phyloP scores from a whole-genome alignment of 768 basidiomycete species.

The Suillus subaureus region DNA sequence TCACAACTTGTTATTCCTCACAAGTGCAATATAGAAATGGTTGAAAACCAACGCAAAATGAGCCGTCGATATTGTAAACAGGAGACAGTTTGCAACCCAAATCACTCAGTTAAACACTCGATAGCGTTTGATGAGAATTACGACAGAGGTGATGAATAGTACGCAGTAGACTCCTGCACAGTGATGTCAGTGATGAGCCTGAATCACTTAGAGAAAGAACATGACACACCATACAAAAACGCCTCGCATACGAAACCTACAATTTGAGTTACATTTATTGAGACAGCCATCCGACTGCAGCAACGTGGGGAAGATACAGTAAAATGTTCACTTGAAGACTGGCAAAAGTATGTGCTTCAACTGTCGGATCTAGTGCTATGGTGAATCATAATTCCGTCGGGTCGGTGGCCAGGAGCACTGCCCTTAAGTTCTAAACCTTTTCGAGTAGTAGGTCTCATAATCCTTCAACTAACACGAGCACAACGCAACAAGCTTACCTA shows the following conservation, averaged over 20 bases:
- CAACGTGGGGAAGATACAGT: too few species aligned
- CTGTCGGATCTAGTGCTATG: too few species aligned
- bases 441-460: too few species aligned
- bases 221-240: constrained; percentile 25
- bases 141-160: constrained; percentile 18
- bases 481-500: too few species aligned
- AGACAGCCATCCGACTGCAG: neutral
- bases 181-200: neutral
- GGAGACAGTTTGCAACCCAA: constrained; percentile 15
- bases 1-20: constrained; percentile 14
- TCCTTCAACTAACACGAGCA: too few species aligned
- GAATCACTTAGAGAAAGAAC: too few species aligned
- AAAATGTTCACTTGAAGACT: too few species aligned
- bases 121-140: constrained; percentile 14
- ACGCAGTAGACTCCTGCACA: constrained; percentile 14
- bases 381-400: too few species aligned
- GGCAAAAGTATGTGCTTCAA: too few species aligned
- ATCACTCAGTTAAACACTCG: constrained; percentile 1
- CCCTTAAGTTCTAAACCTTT: too few species aligned
- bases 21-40: constrained; percentile 23
- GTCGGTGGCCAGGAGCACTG: too few species aligned
- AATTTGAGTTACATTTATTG: neutral
- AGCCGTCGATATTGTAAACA: constrained; percentile 21
- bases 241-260: constrained; percentile 28
- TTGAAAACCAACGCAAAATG: constrained; percentile 23